Evolutionary conservation across 2,329 filamentous ascomycete species (phyloP).

Genomic region (Diaporthe ampelina): DNA sequence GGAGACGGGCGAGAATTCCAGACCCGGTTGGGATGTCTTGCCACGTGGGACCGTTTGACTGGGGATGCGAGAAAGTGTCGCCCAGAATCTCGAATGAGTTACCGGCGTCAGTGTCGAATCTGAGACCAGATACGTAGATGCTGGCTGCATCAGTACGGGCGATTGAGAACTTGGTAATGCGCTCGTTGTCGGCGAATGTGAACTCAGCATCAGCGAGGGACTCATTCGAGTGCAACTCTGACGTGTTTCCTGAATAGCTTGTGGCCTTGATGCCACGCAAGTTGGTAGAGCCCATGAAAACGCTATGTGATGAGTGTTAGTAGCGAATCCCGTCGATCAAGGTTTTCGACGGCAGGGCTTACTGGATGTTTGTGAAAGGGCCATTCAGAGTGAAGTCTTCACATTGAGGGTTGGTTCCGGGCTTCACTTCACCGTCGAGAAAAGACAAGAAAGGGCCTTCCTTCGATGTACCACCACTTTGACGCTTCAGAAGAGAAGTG

Average conservation of each 20-base stretch:
- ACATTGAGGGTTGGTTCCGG: neutral
- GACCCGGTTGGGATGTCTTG: slow-evolving; percentile 10
- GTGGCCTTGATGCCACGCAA: slow-evolving; percentile 23
- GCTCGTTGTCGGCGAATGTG: slow-evolving; percentile 29
- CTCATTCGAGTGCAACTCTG: neutral
- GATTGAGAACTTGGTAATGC: slow-evolving; percentile 35
- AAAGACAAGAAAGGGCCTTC: slow-evolving; percentile 22
- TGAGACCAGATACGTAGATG: slow-evolving; percentile 6
- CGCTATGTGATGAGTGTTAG: neutral
- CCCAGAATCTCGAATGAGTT: neutral
- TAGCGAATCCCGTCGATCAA: too few relatives aligned
- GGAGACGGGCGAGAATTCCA: slow-evolving; percentile 39
- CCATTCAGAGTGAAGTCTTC: slow-evolving; percentile 28
- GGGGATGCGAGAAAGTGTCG: neutral
- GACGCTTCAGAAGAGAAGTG: slow-evolving; percentile 5
- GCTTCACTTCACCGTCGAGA: slow-evolving; percentile 7
- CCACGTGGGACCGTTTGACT: neutral
- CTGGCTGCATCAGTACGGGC: neutral
- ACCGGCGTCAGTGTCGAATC: slow-evolving; percentile 20
- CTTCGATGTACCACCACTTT: slow-evolving; percentile 10
- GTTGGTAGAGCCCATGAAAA: slow-evolving; percentile 16
- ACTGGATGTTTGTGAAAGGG: slow-evolving; percentile 31
- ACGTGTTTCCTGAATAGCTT: slow-evolving; percentile 30
- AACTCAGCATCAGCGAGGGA: slow-evolving; percentile 23
- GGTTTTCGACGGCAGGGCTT: neutral